phyloP scores from a whole-genome alignment of 306 rosid species.

The Glycyrrhiza uralensis region DNA sequence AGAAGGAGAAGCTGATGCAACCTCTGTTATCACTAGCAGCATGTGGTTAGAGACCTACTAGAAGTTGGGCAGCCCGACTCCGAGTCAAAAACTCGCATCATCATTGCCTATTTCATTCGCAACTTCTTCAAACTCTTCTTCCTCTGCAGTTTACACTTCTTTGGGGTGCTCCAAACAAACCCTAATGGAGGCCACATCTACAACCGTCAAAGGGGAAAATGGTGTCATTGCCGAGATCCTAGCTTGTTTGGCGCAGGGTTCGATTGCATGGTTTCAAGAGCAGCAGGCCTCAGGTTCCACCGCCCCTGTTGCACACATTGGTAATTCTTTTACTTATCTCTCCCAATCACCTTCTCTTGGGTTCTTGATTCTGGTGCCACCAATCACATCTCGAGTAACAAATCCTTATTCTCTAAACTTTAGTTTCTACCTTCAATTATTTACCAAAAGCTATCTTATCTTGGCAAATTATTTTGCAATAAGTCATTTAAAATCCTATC shows the following conservation, averaged over 20 bases:
- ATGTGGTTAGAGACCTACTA: background rate
- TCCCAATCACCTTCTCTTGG: too few relatives aligned
- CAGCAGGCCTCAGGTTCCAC: too few relatives aligned
- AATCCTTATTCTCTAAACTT: too few relatives aligned
- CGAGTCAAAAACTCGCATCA: constrained; percentile 47
- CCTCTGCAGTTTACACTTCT: constrained; percentile 63
- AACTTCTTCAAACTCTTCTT: constrained; percentile 48
- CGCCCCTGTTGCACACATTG: too few relatives aligned
- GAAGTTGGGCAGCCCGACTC: background rate
- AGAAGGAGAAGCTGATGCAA: background rate
- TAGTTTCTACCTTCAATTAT: too few relatives aligned
- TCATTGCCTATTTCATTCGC: constrained; percentile 72
- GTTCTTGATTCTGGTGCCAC: too few relatives aligned
- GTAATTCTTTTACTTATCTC: too few relatives aligned
- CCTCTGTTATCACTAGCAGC: background rate
- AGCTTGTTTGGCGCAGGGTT: constrained; percentile 32
- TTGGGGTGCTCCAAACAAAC: constrained; percentile 47
- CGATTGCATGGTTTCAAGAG: background rate
- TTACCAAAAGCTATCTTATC: too few relatives aligned
- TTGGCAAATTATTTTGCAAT: background rate
- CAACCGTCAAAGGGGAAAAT: constrained; percentile 59
- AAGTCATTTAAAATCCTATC: background rate
- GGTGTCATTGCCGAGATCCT: constrained; percentile 59
- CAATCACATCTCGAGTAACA: too few relatives aligned
- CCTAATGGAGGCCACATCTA: constrained; percentile 68